Evolutionary conservation across 768 basidiomycete species (phyloP).

Genomic region (Rhodocollybia butyracea): DNA sequence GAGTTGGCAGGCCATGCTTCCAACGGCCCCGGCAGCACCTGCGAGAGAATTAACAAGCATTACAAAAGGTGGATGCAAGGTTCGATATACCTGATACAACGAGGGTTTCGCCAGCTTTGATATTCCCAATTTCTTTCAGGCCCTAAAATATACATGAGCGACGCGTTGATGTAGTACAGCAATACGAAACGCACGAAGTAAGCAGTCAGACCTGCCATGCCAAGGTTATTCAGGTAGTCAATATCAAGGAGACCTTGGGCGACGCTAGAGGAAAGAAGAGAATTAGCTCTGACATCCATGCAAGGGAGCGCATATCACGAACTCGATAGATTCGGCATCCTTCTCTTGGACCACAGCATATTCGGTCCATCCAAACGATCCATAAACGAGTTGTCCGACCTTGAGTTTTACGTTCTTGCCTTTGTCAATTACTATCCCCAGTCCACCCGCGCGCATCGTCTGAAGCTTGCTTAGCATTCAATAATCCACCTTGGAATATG

Average conservation of each 20-base stretch:
- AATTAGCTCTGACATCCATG: too few relatives aligned
- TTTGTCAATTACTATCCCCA: conserved; percentile 63
- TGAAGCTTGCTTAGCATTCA: conserved; percentile 18
- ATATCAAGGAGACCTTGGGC: conserved; percentile 59
- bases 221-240: conserved; percentile 85
- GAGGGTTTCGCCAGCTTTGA: conserved; percentile 83
- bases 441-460: conserved; percentile 70
- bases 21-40: conserved; percentile 91
- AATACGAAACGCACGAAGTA: conserved; percentile 63
- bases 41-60: conserved; percentile 53
- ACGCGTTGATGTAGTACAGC: background rate
- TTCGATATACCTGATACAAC: conserved; percentile 87
- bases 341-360: conserved; percentile 62
- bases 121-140: conserved; percentile 71
- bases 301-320: too few relatives aligned
- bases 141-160: conserved; percentile 46
- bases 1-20: conserved; percentile 80
- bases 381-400: conserved; percentile 72
- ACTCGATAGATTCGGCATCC: conserved; percentile 53
- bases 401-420: conserved; percentile 53
- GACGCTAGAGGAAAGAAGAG: conserved; percentile 37
- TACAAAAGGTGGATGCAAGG: background rate
- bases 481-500: conserved; percentile 34
- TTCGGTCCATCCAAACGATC: conserved; percentile 75
- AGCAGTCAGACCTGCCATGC: conserved; percentile 80